Evolutionary conservation across 352 stramenopile species (phyloP).

Genomic region (Globisporangium cederbergense): DNA sequence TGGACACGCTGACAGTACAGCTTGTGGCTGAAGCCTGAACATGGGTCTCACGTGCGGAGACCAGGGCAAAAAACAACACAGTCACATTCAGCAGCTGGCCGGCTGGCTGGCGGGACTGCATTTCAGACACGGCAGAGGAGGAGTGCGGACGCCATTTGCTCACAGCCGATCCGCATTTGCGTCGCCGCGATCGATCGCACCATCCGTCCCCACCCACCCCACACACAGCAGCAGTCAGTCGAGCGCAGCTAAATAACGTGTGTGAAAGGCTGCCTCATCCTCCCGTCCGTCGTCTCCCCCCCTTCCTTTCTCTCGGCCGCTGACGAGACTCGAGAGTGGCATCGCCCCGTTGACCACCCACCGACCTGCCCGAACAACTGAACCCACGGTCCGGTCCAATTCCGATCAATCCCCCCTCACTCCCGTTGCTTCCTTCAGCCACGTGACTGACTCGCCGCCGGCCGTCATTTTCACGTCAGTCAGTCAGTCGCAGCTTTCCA

Average conservation of each 20-base stretch:
- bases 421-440: not conserved
- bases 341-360: not conserved
- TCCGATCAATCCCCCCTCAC: not conserved
- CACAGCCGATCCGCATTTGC: not conserved
- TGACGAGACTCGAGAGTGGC: not conserved
- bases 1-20: too few relatives aligned
- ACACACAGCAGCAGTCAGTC: not conserved
- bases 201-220: too few relatives aligned
- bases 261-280: not conserved
- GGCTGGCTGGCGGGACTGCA: not conserved
- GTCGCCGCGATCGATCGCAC: not conserved
- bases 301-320: not conserved
- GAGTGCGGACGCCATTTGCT: not conserved
- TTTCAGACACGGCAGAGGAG: not conserved
- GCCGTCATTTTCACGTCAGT: slow-evolving; percentile 1
- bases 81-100: too few relatives aligned
- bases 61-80: too few relatives aligned
- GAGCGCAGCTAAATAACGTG: too few relatives aligned
- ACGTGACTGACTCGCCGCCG: not conserved
- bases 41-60: too few relatives aligned
- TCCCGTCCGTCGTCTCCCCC: too few relatives aligned
- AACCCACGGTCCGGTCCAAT: not conserved
- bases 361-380: not conserved
- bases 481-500: slow-evolving; percentile 6
- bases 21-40: too few relatives aligned